Evolutionary conservation across 1,139 yeast species (phyloP), one percentile per base, ranked within the genome.

Genomic region (Pichia norvegensis): DNA sequence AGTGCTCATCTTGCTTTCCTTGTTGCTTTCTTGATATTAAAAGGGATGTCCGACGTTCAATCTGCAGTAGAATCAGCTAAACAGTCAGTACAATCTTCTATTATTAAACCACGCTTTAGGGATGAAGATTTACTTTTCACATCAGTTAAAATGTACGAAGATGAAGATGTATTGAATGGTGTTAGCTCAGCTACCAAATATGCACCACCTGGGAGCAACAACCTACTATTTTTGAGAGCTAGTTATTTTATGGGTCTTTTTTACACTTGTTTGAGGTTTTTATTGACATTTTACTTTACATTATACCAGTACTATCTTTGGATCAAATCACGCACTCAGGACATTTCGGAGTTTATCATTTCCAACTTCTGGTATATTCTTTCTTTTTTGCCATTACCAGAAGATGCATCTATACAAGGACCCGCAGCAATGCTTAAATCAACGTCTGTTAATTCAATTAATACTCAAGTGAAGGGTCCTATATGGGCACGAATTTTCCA

Each of bases 21-120:
- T 16, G 27, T 16, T 19, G 4, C 35, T 31, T 31, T 14, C 11
- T 14, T 25, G n/a, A 20, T 16, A 5, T 16, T 22, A 6, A 6
- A 16, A 14, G 20, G 16, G 19, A 31, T 47, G 46, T 33, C 23
- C 10, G 35, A 42, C 2, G 4, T 42, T 19, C 27, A 44, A 21
- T 11, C 44, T 11, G 43, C 25, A 10, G 35, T 42, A 8, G 41
- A 40, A 3, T 45, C 48, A 2, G 41, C 54, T 2, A 36, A 42
- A 3, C 29, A 33, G 10, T 55, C 60, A 4, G 36, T 51, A 13
- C 59, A 52, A 29, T 57, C 61, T 0, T 57, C 60, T 10, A 56
- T 58, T 22, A 48, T 59, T 13, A 52, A 57, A 41, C 62, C 63
- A 14, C 37, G 48, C 13, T 50, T 53, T 29, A 45, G 45, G 17